Base-by-base conservation (phyloP, 352 stramenopile species). In the Globisporangium yorkense region DNA sequence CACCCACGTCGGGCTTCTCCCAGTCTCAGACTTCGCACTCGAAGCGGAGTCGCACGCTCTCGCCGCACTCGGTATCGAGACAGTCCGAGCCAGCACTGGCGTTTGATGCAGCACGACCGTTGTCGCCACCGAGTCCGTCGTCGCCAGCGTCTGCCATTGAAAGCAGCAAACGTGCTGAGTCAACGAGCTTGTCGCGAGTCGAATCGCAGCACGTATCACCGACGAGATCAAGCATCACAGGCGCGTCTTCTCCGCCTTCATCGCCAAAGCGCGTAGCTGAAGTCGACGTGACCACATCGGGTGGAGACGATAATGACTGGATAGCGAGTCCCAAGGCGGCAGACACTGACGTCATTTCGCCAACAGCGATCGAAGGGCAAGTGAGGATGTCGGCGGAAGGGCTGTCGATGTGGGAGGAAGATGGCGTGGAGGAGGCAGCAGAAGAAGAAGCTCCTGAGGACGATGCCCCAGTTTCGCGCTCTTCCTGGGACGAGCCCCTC, bases 351-450 rank as follows among this genome's bases (percentile, higher is more conserved):
- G 16, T 52, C 29, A 7, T 43, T 13, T 57, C 49, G 6, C 20
- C 56, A 29, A 49, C 24, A 24, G 16, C 49, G 9, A 21, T 27
- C 9, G 50, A 51, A 45, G 29, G 31, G n/a, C 52, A 50, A 12
- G n/a, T 37, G 13, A 20, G 16, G 13, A 18, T 43, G 12, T 57
- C 49, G 2, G 40, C 10, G n/a, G 54, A 60, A 24, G 31, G 41
- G 8, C 48, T 41, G 37, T 65, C 52, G 21, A 20, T 55, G 27
- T 65, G 59, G 59, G 59, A 65, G 43, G 49, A 56, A n/a, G 52
- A 49, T 6, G 52, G 24, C 0, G 37, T 60, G 6, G 59, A 43
- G 24, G 24, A 27, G 24, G 24, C 24, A 27, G 15, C 24, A 18
- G 15, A 47, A 13, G 37, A 43, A 18, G 37, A 37, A 37, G 47